These are phyloP conservation scores for maize (Zea mays) DNA, from an alignment of 176 grass and related monocot genomes.

Conservation along the genomic window DNA sequence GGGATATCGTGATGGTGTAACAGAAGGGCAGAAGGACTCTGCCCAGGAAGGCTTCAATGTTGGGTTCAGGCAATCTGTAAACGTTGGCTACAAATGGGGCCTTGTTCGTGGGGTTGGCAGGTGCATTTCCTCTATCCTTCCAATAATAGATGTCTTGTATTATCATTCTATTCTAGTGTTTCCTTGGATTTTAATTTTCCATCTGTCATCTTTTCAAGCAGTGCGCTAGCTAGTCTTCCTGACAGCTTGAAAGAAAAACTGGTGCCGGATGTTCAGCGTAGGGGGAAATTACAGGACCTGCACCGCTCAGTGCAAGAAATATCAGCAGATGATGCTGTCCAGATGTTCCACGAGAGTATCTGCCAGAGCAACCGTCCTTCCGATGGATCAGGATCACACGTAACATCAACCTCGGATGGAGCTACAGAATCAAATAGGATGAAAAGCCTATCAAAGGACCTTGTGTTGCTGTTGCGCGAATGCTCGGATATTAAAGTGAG, in stretches of 20 bases:
- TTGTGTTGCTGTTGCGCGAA: conserved; percentile 50
- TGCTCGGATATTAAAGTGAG: conserved; percentile 47
- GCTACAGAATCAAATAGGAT: conserved; percentile 48
- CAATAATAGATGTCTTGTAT: neutral
- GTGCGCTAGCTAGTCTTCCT: conserved; percentile 54
- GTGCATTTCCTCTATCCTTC: conserved; percentile 20
- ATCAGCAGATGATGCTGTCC: conserved; percentile 50
- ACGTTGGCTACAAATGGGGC: conserved; percentile 76
- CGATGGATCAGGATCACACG: conserved; percentile 28
- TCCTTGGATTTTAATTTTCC: neutral
- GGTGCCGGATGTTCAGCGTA: conserved; percentile 39
- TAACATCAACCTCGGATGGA: neutral
- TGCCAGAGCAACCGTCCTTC: conserved; percentile 15
- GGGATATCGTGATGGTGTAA: conserved; percentile 91
- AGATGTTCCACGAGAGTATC: conserved; percentile 55
- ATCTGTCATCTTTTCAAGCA: conserved; percentile 23
- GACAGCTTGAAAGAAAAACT: conserved; percentile 58
- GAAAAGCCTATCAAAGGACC: conserved; percentile 42
- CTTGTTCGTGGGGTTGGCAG: conserved; percentile 69
- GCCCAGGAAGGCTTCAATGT: conserved; percentile 86
- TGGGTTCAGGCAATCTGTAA: conserved; percentile 76
- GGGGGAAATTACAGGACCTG: conserved; percentile 43
- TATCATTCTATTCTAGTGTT: neutral
- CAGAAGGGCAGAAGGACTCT: conserved; percentile 65
- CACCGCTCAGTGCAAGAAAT: conserved; percentile 49